Evolutionary conservation across 2,329 filamentous ascomycete species (phyloP), one percentile per base, ranked within the genome.

Genomic region (Ophiostoma sp.): DNA sequence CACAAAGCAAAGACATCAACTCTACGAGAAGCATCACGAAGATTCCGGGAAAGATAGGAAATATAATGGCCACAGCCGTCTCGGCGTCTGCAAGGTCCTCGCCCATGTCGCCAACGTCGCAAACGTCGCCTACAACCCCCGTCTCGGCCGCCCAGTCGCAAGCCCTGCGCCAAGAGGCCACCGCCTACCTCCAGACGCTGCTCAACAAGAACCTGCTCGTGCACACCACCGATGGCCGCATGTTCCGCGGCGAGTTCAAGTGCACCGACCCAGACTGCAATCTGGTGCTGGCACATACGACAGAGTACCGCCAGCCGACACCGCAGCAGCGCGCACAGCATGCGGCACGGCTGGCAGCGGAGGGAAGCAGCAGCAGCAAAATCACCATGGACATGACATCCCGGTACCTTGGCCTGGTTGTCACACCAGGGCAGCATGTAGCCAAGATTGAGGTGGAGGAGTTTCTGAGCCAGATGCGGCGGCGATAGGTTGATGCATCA

Each of bases 221-320:
- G 69, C 87, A 91, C 75, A 92, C 90, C 17, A 91, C 88, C 4
- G 94, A 98, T 78, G 88, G 87, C 20, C 91, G 95, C 72, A 89
- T 97, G 78, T 99, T 98, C 79, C 87, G 93, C 70, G 95, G 95
- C 27, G 85, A 89, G 73, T 91, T 99, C 81, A 97, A 96, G 80
- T 99, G 95, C 82, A 97, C 94, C 39, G 95, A 99, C 82, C 88
- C 90, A 72, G 91, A 97, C 73, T 87, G 87, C 76, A 97, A 99
- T 76, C 85, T 98, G 74, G 92, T 99, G 68, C 87, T 99, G 68
- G 86, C 90, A 48, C 86, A 91, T 74, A 92, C 94, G 0, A 91
- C 95, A 79, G 95, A 99, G 80, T 98, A 97, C 80, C 91, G 94
- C 1, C 86, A 88, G 71, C 93, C 93, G 1, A 86, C 87, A 1